Conservation (phyloP, 176 grass and related monocot species). For the Leersia perrieri region DNA sequence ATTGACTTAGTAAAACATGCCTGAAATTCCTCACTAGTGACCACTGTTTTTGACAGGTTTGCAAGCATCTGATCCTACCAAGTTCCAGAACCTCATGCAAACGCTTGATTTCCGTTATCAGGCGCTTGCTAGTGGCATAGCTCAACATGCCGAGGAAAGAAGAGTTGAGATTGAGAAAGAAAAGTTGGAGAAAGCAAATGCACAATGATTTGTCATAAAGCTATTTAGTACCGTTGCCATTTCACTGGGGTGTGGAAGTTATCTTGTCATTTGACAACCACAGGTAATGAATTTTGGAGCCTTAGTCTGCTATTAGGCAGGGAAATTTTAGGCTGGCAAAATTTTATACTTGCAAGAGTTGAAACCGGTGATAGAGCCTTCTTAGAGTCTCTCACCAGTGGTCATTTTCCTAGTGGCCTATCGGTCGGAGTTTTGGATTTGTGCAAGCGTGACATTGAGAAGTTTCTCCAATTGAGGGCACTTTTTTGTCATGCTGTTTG, state of each 20-base stretch:
- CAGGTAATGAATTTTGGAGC: slow-evolving; percentile 37
- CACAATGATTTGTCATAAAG: slow-evolving; percentile 16
- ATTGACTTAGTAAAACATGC: background rate
- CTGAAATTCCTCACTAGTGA: background rate
- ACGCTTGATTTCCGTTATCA: slow-evolving; percentile 79
- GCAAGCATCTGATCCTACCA: slow-evolving; percentile 57
- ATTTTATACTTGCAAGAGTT: slow-evolving; percentile 13
- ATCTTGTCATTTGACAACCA: background rate
- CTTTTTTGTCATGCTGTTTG: slow-evolving; percentile 15
- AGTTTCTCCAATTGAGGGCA: background rate
- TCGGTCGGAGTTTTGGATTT: background rate
- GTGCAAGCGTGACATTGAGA: slow-evolving; percentile 7
- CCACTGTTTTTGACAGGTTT: slow-evolving; percentile 37
- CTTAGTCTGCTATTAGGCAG: slow-evolving; percentile 14
- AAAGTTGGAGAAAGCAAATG: slow-evolving; percentile 61
- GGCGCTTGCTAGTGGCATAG: slow-evolving; percentile 70
- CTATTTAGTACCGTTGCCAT: slow-evolving; percentile 26
- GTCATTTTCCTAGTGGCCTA: slow-evolving; percentile 9
- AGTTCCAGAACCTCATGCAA: slow-evolving; percentile 78
- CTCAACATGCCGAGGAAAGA: slow-evolving; percentile 75
- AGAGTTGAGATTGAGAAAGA: slow-evolving; percentile 76
- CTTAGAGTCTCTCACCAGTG: slow-evolving; percentile 19
- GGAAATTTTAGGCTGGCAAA: slow-evolving; percentile 25
- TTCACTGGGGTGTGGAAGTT: background rate
- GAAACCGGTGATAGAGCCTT: slow-evolving; percentile 7